Evolutionary conservation across 192 early-diverging fungal genomes (phyloP).

Genomic region (Umbelopsis sp.): DNA sequence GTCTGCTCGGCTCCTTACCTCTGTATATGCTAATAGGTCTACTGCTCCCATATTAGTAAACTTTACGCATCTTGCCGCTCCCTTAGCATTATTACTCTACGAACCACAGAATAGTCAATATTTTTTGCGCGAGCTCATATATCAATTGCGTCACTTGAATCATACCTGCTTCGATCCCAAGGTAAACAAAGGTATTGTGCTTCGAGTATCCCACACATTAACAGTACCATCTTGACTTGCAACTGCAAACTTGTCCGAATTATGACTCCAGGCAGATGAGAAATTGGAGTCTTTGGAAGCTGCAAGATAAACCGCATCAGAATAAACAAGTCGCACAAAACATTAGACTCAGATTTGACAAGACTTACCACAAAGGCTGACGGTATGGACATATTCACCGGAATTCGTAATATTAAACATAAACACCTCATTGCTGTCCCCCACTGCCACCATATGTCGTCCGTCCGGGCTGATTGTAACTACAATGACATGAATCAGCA

Average conservation of each 20-base stretch:
- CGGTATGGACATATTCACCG: constrained; percentile 59
- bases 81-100: constrained; percentile 69
- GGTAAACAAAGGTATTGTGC: constrained; percentile 76
- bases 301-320: constrained; percentile 9
- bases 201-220: constrained; percentile 90
- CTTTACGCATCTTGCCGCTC: constrained; percentile 84
- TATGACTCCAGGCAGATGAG: constrained; percentile 94
- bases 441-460: constrained; percentile 87
- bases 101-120: neutral
- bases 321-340: neutral
- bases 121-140: too few relatives aligned
- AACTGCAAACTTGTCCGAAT: constrained; percentile 93
- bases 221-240: constrained; percentile 94
- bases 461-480: constrained; percentile 93
- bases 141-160: neutral
- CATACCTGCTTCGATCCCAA: constrained; percentile 70
- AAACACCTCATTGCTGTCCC: constrained; percentile 86
- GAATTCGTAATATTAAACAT: constrained; percentile 75
- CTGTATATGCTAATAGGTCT: constrained; percentile 83
- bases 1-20: constrained; percentile 27
- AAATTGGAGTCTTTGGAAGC: constrained; percentile 87
- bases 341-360: neutral
- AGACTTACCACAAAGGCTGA: constrained; percentile 11
- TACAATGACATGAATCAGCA: constrained; percentile 14
- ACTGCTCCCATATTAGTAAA: constrained; percentile 88